These are phyloP conservation scores for Leucoagaricus sp. DNA, from an alignment of 1,284 basidiomycete genomes.

Conservation along the genomic window DNA sequence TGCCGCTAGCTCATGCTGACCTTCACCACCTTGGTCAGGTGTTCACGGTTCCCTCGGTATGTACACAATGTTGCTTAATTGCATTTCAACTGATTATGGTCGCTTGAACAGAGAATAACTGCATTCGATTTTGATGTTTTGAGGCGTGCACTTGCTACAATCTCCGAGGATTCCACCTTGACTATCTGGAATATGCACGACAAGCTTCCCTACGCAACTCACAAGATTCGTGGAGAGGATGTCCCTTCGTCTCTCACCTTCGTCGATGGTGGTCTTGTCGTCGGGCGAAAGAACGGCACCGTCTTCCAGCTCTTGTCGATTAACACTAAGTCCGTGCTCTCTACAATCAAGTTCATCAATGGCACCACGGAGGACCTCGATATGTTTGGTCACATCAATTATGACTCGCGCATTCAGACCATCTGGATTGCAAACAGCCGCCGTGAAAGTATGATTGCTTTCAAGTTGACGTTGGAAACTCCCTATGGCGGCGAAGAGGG, in stretches of 20 bases:
- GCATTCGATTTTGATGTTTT: conserved; percentile 80
- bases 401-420: conserved; percentile 78
- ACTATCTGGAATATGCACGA: conserved; percentile 80
- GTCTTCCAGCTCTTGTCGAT: conserved; percentile 75
- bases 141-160: conserved; percentile 72
- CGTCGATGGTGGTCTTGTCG: conserved; percentile 75
- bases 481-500: conserved; percentile 59
- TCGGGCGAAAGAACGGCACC: conserved; percentile 80
- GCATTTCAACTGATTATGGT: neutral
- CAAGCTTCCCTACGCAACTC: conserved; percentile 68
- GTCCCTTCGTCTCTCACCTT: conserved; percentile 77
- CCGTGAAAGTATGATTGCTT: conserved; percentile 77
- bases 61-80: conserved; percentile 25
- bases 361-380: conserved; percentile 62
- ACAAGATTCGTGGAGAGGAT: conserved; percentile 76
- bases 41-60: conserved; percentile 68
- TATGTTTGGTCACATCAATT: conserved; percentile 84
- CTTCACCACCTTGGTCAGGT: conserved; percentile 65
- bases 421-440: conserved; percentile 84
- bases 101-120: conserved; percentile 63
- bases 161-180: conserved; percentile 76
- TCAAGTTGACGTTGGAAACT: conserved; percentile 70
- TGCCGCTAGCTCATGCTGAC: conserved; percentile 64
- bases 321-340: conserved; percentile 68
- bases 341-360: conserved; percentile 78